These are phyloP conservation scores for Sodiomyces alkalinus DNA, from an alignment of 2,329 filamentous ascomycete genomes.

Conservation along the genomic window DNA sequence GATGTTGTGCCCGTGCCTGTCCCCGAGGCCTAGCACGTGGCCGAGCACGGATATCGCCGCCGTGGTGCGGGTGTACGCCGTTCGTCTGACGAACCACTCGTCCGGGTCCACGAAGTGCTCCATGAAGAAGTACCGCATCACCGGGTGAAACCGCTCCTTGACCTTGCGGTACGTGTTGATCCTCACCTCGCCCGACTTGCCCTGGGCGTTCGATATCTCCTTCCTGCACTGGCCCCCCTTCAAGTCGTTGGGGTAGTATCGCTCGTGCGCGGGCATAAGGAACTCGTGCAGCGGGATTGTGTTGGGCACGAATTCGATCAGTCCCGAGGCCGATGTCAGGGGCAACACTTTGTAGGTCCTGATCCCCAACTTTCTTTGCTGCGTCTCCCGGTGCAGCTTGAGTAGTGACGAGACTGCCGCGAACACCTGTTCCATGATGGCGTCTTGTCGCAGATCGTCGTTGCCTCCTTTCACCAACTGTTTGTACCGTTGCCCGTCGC, in stretches of 20 bases:
- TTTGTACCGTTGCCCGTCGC: constrained; percentile 66
- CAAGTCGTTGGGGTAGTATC: constrained; percentile 72
- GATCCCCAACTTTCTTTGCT: constrained; percentile 78
- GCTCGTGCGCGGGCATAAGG: constrained; percentile 76
- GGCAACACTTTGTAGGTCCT: constrained; percentile 95
- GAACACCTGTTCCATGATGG: constrained; percentile 99
- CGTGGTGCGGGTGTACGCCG: constrained; percentile 86
- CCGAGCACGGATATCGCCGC: constrained; percentile 92
- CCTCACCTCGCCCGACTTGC: constrained; percentile 52
- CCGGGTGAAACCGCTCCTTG: constrained; percentile 71
- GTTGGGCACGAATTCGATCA: constrained; percentile 94
- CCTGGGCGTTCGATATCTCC: constrained; percentile 60
- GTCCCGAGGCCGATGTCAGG: constrained; percentile 66
- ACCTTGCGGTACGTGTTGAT: constrained; percentile 65
- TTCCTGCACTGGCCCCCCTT: constrained; percentile 64
- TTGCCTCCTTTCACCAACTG: constrained; percentile 92
- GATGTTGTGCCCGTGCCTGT: constrained; percentile 94
- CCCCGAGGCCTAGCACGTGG: constrained; percentile 81
- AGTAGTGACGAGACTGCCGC: constrained; percentile 85
- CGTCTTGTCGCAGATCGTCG: constrained; percentile 91
- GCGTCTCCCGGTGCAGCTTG: constrained; percentile 70
- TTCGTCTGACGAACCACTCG: constrained; percentile 81
- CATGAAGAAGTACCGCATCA: constrained; percentile 95
- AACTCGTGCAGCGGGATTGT: constrained; percentile 88
- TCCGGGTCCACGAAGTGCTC: constrained; percentile 88